Conservation (phyloP, 805 yeast species). For the Novakomyces olei region DNA sequence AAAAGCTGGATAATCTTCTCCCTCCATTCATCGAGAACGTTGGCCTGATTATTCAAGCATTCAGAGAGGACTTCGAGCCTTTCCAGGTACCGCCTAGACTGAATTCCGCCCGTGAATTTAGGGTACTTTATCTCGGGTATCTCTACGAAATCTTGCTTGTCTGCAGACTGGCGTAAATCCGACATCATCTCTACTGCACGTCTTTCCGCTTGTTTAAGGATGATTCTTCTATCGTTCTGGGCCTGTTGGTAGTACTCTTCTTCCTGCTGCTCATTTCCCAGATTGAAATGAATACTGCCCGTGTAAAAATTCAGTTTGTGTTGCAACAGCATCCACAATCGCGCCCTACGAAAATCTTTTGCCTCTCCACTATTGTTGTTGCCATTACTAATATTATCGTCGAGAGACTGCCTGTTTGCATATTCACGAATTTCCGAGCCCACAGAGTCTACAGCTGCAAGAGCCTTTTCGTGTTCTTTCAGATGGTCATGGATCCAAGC, state of each 20-base stretch:
- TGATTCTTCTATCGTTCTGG: slow-evolving; percentile 30
- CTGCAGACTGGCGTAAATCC: slow-evolving; percentile 4
- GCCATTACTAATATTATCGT: slow-evolving; percentile 4
- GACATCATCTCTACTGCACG: slow-evolving; percentile 1
- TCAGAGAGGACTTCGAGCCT: slow-evolving; percentile 6
- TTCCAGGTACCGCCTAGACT: slow-evolving; percentile 7
- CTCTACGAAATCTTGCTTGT: slow-evolving; percentile 7
- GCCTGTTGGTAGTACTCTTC: slow-evolving; percentile 35
- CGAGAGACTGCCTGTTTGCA: slow-evolving; percentile 4
- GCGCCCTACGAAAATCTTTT: slow-evolving; percentile 12
- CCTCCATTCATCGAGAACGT: slow-evolving; percentile 31
- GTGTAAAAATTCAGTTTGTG: slow-evolving; percentile 63
- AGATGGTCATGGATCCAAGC: slow-evolving; percentile 49
- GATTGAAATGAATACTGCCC: slow-evolving; percentile 51
- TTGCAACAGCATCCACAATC: slow-evolving; percentile 33
- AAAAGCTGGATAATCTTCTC: slow-evolving; percentile 23
- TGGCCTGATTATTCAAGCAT: slow-evolving; percentile 29
- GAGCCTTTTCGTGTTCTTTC: slow-evolving; percentile 29
- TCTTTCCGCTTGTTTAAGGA: slow-evolving; percentile 8
- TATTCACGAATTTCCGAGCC: slow-evolving; percentile 8
- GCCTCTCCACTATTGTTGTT: slow-evolving; percentile 11
- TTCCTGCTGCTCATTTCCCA: slow-evolving; percentile 27
- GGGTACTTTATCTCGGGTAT: slow-evolving; percentile 10
- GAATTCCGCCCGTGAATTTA: slow-evolving; percentile 9
- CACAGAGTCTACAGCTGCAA: slow-evolving; percentile 8